Base-by-base conservation (phyloP, 257 asterid species). In the Anisodus tanguticus region DNA sequence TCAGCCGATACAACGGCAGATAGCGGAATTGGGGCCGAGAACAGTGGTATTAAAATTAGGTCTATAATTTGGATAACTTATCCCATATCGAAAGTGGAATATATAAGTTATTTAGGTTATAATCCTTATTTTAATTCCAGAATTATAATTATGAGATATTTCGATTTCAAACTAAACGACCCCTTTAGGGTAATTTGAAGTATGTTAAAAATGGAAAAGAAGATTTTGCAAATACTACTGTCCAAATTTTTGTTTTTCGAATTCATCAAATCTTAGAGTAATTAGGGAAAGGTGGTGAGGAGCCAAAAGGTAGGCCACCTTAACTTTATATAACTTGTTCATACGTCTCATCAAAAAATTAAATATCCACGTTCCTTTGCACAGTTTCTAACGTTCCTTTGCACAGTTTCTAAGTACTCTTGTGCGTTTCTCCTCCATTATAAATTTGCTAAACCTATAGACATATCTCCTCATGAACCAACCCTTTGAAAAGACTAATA, bases 231-330 rank as follows among this genome's bases (percentile, higher is more conserved):
- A 55, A 55, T 55, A 15, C 13, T 13, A 55, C n/a, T 13, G n/a
- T 55, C 2, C 4, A 55, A 55, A 13, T 1, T 13, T 1, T 55
- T 55, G 60, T 15, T 55, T 55, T 55, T 59, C 31, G 66, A 59
- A 16, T 59, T 17, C 31, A 59, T n/a, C 1, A n/a, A 57, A 1
- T 59, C 31, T 59, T 59, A 31, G 66, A 59, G 43, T 64, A 26
- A 64, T 26, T 10, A 22, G 71, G 71, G 71, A 26, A 64, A 66
- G 45, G 71, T 11, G 9, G 71, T 31, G 45, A 35, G 71, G 9
- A 66, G 17, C 31, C 45, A 26, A 66, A 66, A 31, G 17, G 45
- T 66, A 66, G 71, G 71, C 71, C 71, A 66, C 41, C 71, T 66
- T 66, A 64, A 64, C 71, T 66, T 5, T 26, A 26, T 11, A 31